Evolutionary conservation across 2,329 filamentous ascomycete species (phyloP).

Genomic region (Purpureocillium lavendulum): DNA sequence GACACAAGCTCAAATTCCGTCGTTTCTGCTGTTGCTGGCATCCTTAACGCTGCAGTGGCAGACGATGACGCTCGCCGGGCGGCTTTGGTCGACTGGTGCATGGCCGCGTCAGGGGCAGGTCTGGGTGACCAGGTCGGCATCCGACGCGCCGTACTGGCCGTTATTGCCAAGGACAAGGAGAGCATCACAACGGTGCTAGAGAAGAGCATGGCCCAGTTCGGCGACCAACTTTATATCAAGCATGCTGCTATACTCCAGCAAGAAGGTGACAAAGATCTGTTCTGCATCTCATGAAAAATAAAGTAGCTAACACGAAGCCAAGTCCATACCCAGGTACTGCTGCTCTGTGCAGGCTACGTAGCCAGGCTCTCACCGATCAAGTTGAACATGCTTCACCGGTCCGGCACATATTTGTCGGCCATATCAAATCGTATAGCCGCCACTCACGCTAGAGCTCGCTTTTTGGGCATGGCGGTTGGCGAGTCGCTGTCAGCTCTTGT

Average conservation of each 20-base stretch:
- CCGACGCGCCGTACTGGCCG: constrained; percentile 56
- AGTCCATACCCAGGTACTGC: constrained; percentile 74
- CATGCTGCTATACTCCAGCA: constrained; percentile 81
- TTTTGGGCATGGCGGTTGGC: constrained; percentile 83
- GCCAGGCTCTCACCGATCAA: constrained; percentile 57
- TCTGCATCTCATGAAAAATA: background rate
- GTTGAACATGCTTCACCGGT: constrained; percentile 61
- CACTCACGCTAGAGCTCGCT: constrained; percentile 65
- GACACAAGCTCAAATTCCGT: constrained; percentile 20
- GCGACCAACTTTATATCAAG: constrained; percentile 78
- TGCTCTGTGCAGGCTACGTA: constrained; percentile 71
- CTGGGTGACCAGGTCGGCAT: constrained; percentile 56
- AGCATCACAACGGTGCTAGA: constrained; percentile 52
- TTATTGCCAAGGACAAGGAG: constrained; percentile 42
- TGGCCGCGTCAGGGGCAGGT: constrained; percentile 54
- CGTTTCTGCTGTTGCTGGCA: constrained; percentile 50
- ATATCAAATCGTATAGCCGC: constrained; percentile 80
- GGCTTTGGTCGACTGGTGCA: constrained; percentile 57
- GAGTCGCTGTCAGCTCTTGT: constrained; percentile 58
- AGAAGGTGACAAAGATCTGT: constrained; percentile 51
- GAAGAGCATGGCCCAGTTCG: constrained; percentile 65
- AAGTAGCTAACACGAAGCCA: background rate
- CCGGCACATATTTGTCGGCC: constrained; percentile 63
- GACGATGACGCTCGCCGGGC: constrained; percentile 39
- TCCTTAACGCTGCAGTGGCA: constrained; percentile 42